phyloP scores from a whole-genome alignment of 305 asterid genomes.

The Plantago coronopus region DNA sequence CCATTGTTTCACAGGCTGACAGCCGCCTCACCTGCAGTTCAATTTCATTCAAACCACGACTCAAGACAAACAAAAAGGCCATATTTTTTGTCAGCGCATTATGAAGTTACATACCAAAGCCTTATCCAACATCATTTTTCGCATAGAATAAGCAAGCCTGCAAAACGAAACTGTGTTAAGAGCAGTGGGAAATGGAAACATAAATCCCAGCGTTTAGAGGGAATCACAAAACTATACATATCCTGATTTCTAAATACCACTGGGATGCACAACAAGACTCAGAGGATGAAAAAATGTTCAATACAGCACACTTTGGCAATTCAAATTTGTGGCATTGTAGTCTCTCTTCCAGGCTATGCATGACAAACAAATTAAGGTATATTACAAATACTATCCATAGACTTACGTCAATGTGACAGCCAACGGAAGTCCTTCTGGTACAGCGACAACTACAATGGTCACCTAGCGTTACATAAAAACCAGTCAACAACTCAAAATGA shows the following conservation, averaged over 20 bases:
- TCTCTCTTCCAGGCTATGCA: background rate
- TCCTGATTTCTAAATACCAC: no score
- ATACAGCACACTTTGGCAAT: slow-evolving; percentile 10
- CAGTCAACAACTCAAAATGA: slow-evolving; percentile 24
- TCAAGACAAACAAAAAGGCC: slow-evolving; percentile 8
- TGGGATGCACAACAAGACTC: background rate
- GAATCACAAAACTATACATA: no score
- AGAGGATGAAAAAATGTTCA: slow-evolving; percentile 1
- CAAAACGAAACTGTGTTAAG: slow-evolving; percentile 24
- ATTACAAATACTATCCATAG: slow-evolving; percentile 4
- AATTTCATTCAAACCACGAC: slow-evolving; percentile 11
- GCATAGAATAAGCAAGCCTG: slow-evolving; percentile 99
- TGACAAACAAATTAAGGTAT: slow-evolving; percentile 7
- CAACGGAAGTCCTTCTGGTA: slow-evolving; percentile 87
- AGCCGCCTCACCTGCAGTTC: slow-evolving; percentile 81
- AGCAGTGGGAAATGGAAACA: background rate
- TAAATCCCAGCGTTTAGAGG: no score
- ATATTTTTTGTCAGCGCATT: background rate
- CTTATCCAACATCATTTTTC: slow-evolving; percentile 98
- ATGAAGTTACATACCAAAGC: slow-evolving; percentile 66
- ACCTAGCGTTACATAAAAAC: slow-evolving; percentile 42
- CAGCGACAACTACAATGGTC: slow-evolving; percentile 86
- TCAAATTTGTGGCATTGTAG: slow-evolving; percentile 14
- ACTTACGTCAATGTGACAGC: slow-evolving; percentile 85
- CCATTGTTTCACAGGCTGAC: slow-evolving; percentile 99